phyloP scores from a whole-genome alignment of 805 yeast species.

The Yamadazyma sp. region DNA sequence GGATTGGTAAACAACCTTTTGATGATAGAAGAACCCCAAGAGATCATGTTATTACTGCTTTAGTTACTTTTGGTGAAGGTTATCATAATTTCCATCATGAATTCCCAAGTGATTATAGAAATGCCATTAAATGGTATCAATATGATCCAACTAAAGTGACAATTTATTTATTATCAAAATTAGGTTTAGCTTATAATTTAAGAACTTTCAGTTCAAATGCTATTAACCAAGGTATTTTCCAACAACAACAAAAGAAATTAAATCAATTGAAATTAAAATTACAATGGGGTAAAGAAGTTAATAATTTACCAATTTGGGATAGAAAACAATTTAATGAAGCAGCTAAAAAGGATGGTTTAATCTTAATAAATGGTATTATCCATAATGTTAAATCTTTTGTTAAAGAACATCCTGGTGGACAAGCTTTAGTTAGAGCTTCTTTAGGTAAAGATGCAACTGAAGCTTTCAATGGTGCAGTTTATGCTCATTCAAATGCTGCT shows the following conservation, averaged over 20 bases:
- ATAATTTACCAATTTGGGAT: conserved; percentile 72
- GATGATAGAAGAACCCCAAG: conserved; percentile 87
- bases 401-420: conserved; percentile 84
- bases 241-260: conserved; percentile 79
- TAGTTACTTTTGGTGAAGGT: conserved; percentile 86
- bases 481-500: conserved; percentile 83
- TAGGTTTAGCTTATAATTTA: conserved; percentile 71
- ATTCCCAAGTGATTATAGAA: conserved; percentile 86
- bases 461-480: conserved; percentile 85
- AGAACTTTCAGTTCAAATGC: conserved; percentile 77
- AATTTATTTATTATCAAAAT: conserved; percentile 55
- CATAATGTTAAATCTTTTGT: conserved; percentile 70
- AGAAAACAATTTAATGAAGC: conserved; percentile 54
- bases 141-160: conserved; percentile 76
- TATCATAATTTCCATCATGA: conserved; percentile 90
- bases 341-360: conserved; percentile 55
- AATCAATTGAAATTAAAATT: conserved; percentile 58
- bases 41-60: conserved; percentile 76
- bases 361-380: conserved; percentile 74
- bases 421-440: conserved; percentile 65
- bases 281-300: conserved; percentile 73
- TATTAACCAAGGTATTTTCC: conserved; percentile 76
- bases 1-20: conserved; percentile 83
- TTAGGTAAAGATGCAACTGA: conserved; percentile 79
- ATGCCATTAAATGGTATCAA: conserved; percentile 84